phyloP scores from a whole-genome alignment of 805 yeast species.

The Sugiyamaella qingdaonensis region DNA sequence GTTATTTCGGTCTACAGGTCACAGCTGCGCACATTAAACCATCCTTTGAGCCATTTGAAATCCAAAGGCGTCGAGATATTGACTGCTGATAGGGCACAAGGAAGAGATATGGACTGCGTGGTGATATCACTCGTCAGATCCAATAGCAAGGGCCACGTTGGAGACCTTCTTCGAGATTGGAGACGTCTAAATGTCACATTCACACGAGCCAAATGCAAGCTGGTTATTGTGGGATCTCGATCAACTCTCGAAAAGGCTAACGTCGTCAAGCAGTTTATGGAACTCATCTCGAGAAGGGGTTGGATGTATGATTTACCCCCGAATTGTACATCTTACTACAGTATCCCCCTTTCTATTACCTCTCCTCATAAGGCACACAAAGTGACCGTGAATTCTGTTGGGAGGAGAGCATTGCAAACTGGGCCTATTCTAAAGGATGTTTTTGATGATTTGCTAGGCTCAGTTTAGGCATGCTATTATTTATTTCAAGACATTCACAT shows the following conservation, averaged over 20 bases:
- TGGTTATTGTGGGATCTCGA: conserved; percentile 77
- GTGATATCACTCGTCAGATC: conserved; percentile 87
- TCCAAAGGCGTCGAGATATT: conserved; percentile 54
- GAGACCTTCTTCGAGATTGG: conserved; percentile 82
- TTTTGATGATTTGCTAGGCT: not conserved
- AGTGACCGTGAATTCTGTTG: not conserved
- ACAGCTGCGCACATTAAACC: conserved; percentile 54
- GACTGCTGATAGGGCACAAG: conserved; percentile 96
- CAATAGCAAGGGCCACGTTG: conserved; percentile 59
- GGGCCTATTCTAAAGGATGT: not conserved
- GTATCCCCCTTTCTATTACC: conserved; percentile 3
- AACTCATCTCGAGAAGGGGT: conserved; percentile 47
- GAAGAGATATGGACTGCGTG: conserved; percentile 89
- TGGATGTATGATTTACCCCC: conserved; percentile 63
- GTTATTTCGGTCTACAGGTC: conserved; percentile 86
- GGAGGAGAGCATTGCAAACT: not conserved
- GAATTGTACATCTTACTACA: conserved; percentile 16
- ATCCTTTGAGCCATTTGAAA: conserved; percentile 18
- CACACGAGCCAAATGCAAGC: conserved; percentile 81
- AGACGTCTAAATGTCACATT: conserved; percentile 91
- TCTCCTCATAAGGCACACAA: too few species aligned
- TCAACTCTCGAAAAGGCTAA: conserved; percentile 51
- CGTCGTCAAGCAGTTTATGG: conserved; percentile 57
- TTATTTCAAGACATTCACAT: too few species aligned
- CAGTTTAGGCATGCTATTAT: not conserved